Base-by-base conservation (phyloP, 306 rosid species). In the Purshia tridentata region DNA sequence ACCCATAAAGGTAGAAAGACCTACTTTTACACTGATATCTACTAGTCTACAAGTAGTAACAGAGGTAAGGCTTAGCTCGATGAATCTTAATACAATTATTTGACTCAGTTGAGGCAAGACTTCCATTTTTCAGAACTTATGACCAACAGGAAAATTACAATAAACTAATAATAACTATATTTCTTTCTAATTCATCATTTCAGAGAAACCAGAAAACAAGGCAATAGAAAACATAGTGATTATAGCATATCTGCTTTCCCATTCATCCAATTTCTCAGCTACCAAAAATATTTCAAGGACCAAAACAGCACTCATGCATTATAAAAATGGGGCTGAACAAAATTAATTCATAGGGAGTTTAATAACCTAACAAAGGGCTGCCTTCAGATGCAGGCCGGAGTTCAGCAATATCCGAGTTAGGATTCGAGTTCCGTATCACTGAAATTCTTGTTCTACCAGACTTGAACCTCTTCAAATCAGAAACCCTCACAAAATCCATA, bases 371-470 rank as follows among this genome's bases (percentile, higher is more conserved):
- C 75, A 95, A 88, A 65, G 94, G 90, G 76, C 97, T 95, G 74
- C 98, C 92, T 64, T 87, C 89, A 39, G 96, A 88, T 22, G 99
- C 96, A 1, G 90, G 88, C 86, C 90, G 88, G 70, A 95, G 92
- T 78, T 95, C 89, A 20, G 86, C 96, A 67, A 83, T 83, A 76
- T 95, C 99, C 5, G 89, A 81, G 37, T 92, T 85, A 6, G 87
- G 84, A 83, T 84, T 88, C 8, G 97, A 90, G 79, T 84, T 90
- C 74, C 91, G 82, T 61, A 95, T 77, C 35, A 91, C 74, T 20
- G 85, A 87, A 62, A 91, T 81, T 86, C 77, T 95, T 23, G 81
- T 82, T 85, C 88, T 82, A 4, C 68, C 77, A 53, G 84, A 82
- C 66, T 84, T 80, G 8, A 83, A 54, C 50, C 84, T 86, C 82